Percentiles rank a stretch among this genome's conserved stretches.
phyloP scores from a whole-genome alignment of 1,284 basidiomycete species.

The Trichosporon sp. region DNA sequence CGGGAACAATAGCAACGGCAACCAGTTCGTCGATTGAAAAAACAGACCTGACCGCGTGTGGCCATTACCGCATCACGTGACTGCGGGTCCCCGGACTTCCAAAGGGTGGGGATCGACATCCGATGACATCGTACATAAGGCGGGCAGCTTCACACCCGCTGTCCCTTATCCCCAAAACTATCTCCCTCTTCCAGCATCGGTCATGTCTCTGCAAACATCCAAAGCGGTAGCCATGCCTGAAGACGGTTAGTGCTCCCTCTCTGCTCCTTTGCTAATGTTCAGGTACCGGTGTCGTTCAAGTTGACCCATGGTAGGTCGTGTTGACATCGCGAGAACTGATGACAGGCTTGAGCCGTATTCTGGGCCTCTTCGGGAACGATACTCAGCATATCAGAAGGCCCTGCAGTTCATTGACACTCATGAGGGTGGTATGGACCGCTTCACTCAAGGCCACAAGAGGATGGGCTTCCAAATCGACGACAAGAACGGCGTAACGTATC shows the following conservation, averaged over 20 bases:
- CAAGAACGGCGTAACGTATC: conserved; percentile 75
- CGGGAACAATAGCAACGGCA: neutral
- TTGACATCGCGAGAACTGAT: neutral
- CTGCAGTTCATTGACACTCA: conserved; percentile 70
- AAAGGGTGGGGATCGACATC: conserved; percentile 15
- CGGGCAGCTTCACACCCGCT: neutral
- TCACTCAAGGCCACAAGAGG: conserved; percentile 81
- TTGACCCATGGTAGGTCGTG: conserved; percentile 50
- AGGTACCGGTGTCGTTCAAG: conserved; percentile 52
- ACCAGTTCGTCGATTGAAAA: no score
- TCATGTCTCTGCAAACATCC: conserved; percentile 13
- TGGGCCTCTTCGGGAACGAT: conserved; percentile 69
- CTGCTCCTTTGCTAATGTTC: neutral
- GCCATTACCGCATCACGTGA: conserved; percentile 17
- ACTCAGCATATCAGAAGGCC: conserved; percentile 72
- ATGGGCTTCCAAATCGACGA: conserved; percentile 78
- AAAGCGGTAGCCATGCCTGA: conserved; percentile 12
- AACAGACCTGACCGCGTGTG: neutral
- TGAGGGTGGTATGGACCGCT: conserved; percentile 87
- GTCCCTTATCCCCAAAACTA: conserved; percentile 18
- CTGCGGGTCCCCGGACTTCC: neutral
- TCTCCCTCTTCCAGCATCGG: conserved; percentile 9
- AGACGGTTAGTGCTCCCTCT: conserved; percentile 16
- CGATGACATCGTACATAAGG: conserved; percentile 3
- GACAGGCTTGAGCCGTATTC: conserved; percentile 72